Conservation (phyloP, 1,284 basidiomycete species). For the Vanrija pseudolonga region DNA sequence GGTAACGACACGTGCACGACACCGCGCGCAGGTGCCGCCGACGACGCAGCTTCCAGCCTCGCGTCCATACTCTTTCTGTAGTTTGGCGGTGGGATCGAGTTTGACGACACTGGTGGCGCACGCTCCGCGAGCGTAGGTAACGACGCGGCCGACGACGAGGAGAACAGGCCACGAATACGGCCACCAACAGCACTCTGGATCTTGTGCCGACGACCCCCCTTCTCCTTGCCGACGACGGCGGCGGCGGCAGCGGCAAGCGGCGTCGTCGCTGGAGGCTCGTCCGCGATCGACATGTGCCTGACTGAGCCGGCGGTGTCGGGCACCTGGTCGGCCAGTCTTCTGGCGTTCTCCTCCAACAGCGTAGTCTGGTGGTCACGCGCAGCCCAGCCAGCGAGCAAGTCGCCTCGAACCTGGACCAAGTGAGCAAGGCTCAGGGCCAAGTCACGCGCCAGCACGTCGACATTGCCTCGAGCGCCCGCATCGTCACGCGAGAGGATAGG, state of each 20-base stretch:
- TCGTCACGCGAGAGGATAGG: slow-evolving; percentile 20
- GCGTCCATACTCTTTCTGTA: slow-evolving; percentile 2
- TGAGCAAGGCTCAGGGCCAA: slow-evolving; percentile 32
- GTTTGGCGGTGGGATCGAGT: neutral
- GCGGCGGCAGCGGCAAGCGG: neutral
- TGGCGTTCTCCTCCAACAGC: slow-evolving; percentile 27
- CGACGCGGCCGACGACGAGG: slow-evolving; percentile 19
- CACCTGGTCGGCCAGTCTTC: slow-evolving; percentile 9
- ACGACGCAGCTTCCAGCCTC: neutral
- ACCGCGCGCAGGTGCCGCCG: no score
- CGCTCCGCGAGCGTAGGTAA: slow-evolving; percentile 9
- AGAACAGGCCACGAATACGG: slow-evolving; percentile 36
- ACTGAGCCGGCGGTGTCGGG: neutral
- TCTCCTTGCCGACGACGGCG: no score
- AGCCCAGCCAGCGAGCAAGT: slow-evolving; percentile 38
- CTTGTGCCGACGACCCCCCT: slow-evolving; percentile 19
- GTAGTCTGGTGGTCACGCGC: slow-evolving; percentile 32
- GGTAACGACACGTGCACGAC: no score
- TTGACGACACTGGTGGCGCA: slow-evolving; percentile 17
- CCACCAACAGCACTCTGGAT: slow-evolving; percentile 37
- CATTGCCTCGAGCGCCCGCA: slow-evolving; percentile 5
- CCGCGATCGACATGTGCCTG: neutral
- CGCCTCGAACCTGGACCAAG: slow-evolving; percentile 26
- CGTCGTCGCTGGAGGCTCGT: slow-evolving; percentile 12
- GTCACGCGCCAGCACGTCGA: slow-evolving; percentile 24